These are phyloP conservation scores for Neurospora tetrasperma DNA, from an alignment of 495 filamentous ascomycete species.

Conservation along the genomic window DNA sequence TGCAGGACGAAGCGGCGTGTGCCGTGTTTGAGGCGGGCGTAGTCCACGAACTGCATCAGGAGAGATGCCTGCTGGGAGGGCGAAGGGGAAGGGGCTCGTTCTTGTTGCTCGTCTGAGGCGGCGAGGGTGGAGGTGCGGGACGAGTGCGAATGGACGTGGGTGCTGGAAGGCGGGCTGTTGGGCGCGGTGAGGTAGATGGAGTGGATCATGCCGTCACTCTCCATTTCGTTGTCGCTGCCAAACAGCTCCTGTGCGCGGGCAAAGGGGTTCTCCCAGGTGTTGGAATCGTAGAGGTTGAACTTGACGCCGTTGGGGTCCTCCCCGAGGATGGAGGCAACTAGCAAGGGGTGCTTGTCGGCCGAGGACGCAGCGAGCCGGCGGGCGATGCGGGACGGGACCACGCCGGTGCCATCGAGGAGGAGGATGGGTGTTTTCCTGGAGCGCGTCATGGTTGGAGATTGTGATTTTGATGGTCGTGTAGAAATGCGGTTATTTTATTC, in stretches of 20 bases:
- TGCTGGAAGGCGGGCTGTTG: background rate
- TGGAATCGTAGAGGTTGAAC: constrained; percentile 39
- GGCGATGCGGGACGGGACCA: constrained; percentile 33
- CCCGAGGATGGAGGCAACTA: constrained; percentile 27
- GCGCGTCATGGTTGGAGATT: background rate
- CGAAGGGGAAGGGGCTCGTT: background rate
- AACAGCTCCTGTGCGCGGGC: background rate
- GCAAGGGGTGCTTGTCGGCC: constrained; percentile 14
- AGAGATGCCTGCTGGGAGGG: constrained; percentile 1
- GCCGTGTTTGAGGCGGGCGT: constrained; percentile 24
- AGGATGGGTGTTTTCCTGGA: constrained; percentile 21
- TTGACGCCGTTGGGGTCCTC: constrained; percentile 17
- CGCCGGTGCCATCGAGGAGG: constrained; percentile 40
- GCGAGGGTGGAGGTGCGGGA: background rate
- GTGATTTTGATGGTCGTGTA: background rate
- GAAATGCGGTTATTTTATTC: background rate
- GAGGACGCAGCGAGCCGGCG: constrained; percentile 19
- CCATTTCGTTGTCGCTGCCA: background rate
- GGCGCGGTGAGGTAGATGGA: constrained; percentile 32
- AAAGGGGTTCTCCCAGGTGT: constrained; percentile 30
- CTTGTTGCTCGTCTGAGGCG: background rate
- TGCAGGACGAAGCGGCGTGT: constrained; percentile 36
- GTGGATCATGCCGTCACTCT: constrained; percentile 9
- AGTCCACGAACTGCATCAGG: constrained; percentile 30
- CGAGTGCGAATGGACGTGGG: background rate